phyloP scores from a whole-genome alignment of 495 filamentous ascomycete genomes.

The Penicillium cataractarum region DNA sequence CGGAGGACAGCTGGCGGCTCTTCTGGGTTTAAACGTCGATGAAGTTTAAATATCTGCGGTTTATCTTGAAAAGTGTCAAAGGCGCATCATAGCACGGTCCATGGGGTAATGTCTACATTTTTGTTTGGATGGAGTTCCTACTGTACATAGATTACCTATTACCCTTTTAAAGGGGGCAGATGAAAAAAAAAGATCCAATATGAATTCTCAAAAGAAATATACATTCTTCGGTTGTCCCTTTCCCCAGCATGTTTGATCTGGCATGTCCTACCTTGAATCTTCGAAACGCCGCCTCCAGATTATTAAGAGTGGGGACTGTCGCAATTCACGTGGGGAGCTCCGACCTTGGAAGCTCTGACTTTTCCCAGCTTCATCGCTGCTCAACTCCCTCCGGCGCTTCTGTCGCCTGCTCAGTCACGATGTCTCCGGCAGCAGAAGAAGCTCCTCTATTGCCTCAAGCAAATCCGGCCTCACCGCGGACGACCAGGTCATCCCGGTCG shows the following conservation, averaged over 20 bases:
- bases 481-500: constrained; percentile 53
- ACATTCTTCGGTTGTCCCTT: neutral
- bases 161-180: neutral
- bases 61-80: neutral
- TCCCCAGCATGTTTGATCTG: neutral
- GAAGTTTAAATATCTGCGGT: constrained; percentile 3
- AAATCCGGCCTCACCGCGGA: constrained; percentile 43
- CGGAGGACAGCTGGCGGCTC: constrained; percentile 41
- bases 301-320: constrained; percentile 26
- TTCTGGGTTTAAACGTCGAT: constrained; percentile 50
- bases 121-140: constrained; percentile 2
- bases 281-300: constrained; percentile 12
- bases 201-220: neutral
- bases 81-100: constrained; percentile 7
- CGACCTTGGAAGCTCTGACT: constrained; percentile 30
- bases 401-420: constrained; percentile 27
- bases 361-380: constrained; percentile 23
- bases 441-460: constrained; percentile 52
- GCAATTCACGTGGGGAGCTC: constrained; percentile 19
- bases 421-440: constrained; percentile 49
- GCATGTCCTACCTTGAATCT: constrained; percentile 2
- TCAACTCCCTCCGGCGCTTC: constrained; percentile 25
- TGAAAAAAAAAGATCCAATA: neutral
- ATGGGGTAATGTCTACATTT: constrained; percentile 2
- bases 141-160: constrained; percentile 9